Conservation (phyloP, 805 yeast genomes). For the Metschnikowia lunata region DNA sequence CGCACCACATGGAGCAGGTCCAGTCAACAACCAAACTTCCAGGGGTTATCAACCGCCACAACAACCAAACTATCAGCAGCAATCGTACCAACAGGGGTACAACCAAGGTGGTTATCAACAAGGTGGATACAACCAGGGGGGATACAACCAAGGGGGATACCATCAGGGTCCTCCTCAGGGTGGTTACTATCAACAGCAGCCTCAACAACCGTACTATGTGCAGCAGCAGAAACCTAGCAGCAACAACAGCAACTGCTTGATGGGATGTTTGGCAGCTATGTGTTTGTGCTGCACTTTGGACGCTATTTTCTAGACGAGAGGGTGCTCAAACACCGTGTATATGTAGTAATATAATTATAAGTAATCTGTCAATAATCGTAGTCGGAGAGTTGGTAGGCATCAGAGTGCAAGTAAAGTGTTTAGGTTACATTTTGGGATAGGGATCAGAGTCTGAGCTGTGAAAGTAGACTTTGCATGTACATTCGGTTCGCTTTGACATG, state of each 20-base stretch:
- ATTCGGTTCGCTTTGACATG: too few species aligned
- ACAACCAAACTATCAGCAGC: slow-evolving; percentile 15
- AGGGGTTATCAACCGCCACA: slow-evolving; percentile 21
- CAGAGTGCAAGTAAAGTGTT: too few species aligned
- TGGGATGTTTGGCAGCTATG: slow-evolving; percentile 39
- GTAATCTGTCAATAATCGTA: too few species aligned
- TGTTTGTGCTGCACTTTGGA: slow-evolving; percentile 36
- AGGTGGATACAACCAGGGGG: slow-evolving; percentile 8
- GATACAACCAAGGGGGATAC: slow-evolving; percentile 15
- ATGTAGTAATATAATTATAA: too few species aligned
- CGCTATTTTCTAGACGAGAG: slow-evolving; percentile 18
- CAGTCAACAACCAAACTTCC: slow-evolving; percentile 14
- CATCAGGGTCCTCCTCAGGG: slow-evolving; percentile 25
- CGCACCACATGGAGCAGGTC: slow-evolving; percentile 13
- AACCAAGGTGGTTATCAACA: slow-evolving; percentile 7
- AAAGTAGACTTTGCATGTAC: too few species aligned
- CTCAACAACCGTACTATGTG: slow-evolving; percentile 38
- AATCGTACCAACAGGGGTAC: slow-evolving; percentile 11
- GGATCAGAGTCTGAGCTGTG: too few species aligned
- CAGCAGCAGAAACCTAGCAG: slow-evolving; percentile 33
- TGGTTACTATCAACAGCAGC: slow-evolving; percentile 36
- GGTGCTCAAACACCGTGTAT: too few species aligned
- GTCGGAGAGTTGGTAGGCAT: too few species aligned
- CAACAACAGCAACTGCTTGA: slow-evolving; percentile 32
- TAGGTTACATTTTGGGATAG: too few species aligned